Evolutionary conservation across 371 early-diverging fungal species (phyloP), one percentile per base, ranked within the genome.

Genomic region (Rhizopus sp.): DNA sequence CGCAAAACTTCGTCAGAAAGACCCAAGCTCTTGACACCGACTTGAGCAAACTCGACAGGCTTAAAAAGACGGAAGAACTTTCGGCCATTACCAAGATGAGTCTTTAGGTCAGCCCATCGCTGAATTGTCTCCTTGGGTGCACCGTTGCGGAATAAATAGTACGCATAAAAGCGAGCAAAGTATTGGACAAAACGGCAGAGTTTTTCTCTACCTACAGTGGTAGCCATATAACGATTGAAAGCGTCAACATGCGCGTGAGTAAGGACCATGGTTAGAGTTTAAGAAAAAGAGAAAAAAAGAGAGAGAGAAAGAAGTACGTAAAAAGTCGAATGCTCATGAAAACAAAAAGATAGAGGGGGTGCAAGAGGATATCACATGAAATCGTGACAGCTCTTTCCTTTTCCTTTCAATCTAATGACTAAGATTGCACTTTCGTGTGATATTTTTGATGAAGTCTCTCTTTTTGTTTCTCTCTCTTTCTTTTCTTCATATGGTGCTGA

Each of bases 191-290:
- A 60, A 57, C 93, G 84, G 63, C 88, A 92, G 4, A 80, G 60
- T 67, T 93, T 93, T 72, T 93, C 93, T 56, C 93, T 88, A 32
- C 93, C 93, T 4, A 77, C 78, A 4, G 90, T 89, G 13, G 88
- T 86, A 53, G 69, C 72, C 32, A 86, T 72, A 69, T 75, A 87
- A 44, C 68, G 65, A 38, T 74, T 74, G 10, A 77, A 50, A 39
- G 66, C 68, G 29, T 74, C 72, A 15, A 70, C 57, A 5, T 53
- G 55, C n/a, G 49, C 35, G 30, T 68, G 68, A 47, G 65, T 62
- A 12, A 71, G 46, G 29, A 66, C 51, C 60, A 67, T 73, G 29
- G 56, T 37, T 23, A 44, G 8, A 46, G 31, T 42, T 3, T 40
- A 29, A 45, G 7, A 49, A 39, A 37, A 16, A 16, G 13, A 17